Conservation (phyloP, 2,329 filamentous ascomycete species). For the Microcera coccophila region DNA sequence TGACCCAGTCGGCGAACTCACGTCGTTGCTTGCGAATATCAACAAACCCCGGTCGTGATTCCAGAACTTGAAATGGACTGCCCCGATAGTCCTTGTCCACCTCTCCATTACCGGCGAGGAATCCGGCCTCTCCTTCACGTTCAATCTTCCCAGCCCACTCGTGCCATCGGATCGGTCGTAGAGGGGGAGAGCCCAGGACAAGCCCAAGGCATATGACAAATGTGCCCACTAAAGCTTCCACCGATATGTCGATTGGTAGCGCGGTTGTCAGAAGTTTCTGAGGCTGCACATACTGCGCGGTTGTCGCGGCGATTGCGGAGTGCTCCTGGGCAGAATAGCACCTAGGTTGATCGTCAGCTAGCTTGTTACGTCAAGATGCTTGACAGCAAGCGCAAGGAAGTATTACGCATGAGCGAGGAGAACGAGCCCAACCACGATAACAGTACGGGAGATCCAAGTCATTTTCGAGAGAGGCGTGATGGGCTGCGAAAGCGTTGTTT, state of each 20-base stretch:
- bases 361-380: neutral
- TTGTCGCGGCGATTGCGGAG: constrained; percentile 63
- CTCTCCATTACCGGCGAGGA: constrained; percentile 55
- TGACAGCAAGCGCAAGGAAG: neutral
- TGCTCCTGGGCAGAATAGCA: constrained; percentile 97
- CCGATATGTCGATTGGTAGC: constrained; percentile 79
- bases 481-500: constrained; percentile 7
- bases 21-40: constrained; percentile 79
- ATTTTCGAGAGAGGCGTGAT: constrained; percentile 41
- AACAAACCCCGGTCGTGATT: constrained; percentile 78
- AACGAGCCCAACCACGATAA: constrained; percentile 71
- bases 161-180: constrained; percentile 82
- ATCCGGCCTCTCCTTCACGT: constrained; percentile 62
- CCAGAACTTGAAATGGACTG: constrained; percentile 76
- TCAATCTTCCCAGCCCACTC: constrained; percentile 83
- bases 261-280: constrained; percentile 40
- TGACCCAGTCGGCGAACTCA: constrained; percentile 75
- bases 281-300: constrained; percentile 42
- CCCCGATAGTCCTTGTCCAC: constrained; percentile 67
- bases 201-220: constrained; percentile 79
- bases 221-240: constrained; percentile 80
- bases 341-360: constrained; percentile 45
- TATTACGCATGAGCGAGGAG: constrained; percentile 84
- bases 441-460: constrained; percentile 66
- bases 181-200: constrained; percentile 68